A percentile compares a stretch with the other conserved stretches of the same genome.
These are phyloP conservation scores for Aeminium ludgeri DNA, from an alignment of 495 filamentous ascomycete genomes.

Conservation along the genomic window DNA sequence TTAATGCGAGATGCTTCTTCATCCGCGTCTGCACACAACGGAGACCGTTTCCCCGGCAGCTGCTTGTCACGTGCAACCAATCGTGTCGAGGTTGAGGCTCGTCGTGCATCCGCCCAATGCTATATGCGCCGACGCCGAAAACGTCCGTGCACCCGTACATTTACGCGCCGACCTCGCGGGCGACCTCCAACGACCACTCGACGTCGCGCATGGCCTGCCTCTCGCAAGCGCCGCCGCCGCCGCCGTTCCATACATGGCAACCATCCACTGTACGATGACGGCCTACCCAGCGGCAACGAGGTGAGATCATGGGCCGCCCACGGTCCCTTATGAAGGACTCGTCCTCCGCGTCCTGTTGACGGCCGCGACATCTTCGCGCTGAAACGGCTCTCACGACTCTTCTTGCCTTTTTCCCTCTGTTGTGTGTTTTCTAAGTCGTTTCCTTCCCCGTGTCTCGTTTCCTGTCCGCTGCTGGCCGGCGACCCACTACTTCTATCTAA, in stretches of 20 bases:
- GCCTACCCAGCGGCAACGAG: not conserved
- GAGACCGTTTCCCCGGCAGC: too few relatives aligned
- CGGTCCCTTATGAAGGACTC: too few relatives aligned
- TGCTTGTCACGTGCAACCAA: too few relatives aligned
- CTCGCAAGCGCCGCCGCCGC: not conserved
- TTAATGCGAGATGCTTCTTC: too few relatives aligned
- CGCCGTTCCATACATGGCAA: not conserved
- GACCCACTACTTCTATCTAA: not conserved
- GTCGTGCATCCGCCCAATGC: too few relatives aligned
- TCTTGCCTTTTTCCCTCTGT: not conserved
- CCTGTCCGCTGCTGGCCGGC: constrained; percentile 2
- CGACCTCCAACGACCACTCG: not conserved
- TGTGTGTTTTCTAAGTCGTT: not conserved
- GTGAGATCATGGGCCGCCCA: too few relatives aligned
- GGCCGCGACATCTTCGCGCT: not conserved
- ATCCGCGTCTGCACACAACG: too few relatives aligned
- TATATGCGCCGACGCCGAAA: too few relatives aligned
- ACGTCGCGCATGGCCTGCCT: not conserved
- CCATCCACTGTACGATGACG: not conserved
- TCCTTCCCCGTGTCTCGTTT: not conserved
- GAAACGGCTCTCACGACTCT: constrained; percentile 1
- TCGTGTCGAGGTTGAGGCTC: too few relatives aligned
- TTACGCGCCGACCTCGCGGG: not conserved
- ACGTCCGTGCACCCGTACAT: not conserved
- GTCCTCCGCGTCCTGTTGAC: too few relatives aligned